These are phyloP conservation scores for Parachaetomium inaequale DNA, from an alignment of 495 filamentous ascomycete species.

Conservation along the genomic window DNA sequence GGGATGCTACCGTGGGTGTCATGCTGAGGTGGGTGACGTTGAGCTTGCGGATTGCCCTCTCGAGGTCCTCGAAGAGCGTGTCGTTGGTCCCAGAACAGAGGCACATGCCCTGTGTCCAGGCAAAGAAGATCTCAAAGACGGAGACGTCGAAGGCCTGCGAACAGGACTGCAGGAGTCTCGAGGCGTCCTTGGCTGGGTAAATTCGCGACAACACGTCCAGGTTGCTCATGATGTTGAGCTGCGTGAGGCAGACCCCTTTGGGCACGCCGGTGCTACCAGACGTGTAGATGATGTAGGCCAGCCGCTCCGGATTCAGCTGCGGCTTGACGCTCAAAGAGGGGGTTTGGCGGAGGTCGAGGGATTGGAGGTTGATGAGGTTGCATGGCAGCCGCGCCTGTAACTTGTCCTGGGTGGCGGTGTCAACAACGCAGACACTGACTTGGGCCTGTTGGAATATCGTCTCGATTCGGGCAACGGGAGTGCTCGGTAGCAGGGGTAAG, in stretches of 20 bases:
- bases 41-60: conserved; percentile 53
- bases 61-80: conserved; percentile 60
- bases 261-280: conserved; percentile 63
- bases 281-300: conserved; percentile 63
- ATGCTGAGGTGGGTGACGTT: conserved; percentile 70
- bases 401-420: conserved; percentile 20
- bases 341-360: conserved; percentile 22
- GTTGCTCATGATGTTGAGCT: conserved; percentile 65
- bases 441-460: conserved; percentile 53
- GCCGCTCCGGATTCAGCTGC: conserved; percentile 32
- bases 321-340: conserved; percentile 34
- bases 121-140: conserved; percentile 77
- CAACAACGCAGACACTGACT: conserved; percentile 47
- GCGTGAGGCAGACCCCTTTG: conserved; percentile 68
- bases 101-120: conserved; percentile 69
- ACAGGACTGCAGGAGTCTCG: conserved; percentile 65
- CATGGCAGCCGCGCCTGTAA: conserved; percentile 28
- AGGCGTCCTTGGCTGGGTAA: conserved; percentile 50
- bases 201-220: conserved; percentile 54
- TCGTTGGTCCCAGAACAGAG: conserved; percentile 67
- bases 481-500: conserved; percentile 64
- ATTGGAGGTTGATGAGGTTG: conserved; percentile 36
- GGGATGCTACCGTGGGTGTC: conserved; percentile 71
- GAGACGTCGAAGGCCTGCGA: conserved; percentile 74
- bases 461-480: conserved; percentile 52